Percentiles rank a stretch among this genome's conserved stretches.
phyloP scores from a whole-genome alignment of 2,329 filamentous ascomycete genomes.

The Dothiorella sarmentorum region DNA sequence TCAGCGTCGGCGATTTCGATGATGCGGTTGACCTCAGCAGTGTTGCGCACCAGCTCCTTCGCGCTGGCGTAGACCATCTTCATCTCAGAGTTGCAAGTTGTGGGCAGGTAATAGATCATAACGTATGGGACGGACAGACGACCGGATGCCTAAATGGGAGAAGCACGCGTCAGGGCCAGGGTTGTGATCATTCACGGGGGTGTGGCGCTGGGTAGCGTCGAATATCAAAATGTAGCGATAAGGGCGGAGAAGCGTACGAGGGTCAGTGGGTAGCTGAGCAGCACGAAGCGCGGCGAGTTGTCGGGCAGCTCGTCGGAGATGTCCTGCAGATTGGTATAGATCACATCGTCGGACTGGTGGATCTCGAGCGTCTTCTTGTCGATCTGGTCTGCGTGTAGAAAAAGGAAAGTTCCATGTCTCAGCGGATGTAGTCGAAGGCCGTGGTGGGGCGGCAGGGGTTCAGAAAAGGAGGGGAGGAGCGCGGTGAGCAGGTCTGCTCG shows the following conservation, averaged over 20 bases:
- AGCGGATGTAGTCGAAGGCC: slow-evolving; percentile 23
- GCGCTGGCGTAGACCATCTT: slow-evolving; percentile 95
- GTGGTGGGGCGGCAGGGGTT: slow-evolving; percentile 16
- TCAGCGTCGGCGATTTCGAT: slow-evolving; percentile 80
- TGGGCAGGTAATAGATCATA: slow-evolving; percentile 89
- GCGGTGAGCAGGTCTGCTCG: slow-evolving; percentile 1
- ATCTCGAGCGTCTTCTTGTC: slow-evolving; percentile 90
- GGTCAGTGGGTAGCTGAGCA: slow-evolving; percentile 87
- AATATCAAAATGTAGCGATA: neutral
- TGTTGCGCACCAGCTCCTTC: slow-evolving; percentile 93
- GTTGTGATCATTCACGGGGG: neutral
- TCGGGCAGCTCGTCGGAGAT: slow-evolving; percentile 88
- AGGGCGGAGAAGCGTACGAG: slow-evolving; percentile 54
- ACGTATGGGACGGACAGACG: slow-evolving; percentile 89
- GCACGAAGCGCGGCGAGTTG: slow-evolving; percentile 82
- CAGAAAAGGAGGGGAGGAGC: slow-evolving; percentile 17
- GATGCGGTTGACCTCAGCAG: slow-evolving; percentile 81
- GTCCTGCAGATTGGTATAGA: slow-evolving; percentile 78
- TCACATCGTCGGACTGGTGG: slow-evolving; percentile 72
- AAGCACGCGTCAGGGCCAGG: neutral
- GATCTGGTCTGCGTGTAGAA: slow-evolving; percentile 66
- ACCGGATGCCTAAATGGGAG: slow-evolving; percentile 63
- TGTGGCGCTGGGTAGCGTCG: neutral
- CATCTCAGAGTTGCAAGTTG: slow-evolving; percentile 80
- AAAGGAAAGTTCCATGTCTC: slow-evolving; percentile 24